Percentiles rank a stretch among this genome's conserved stretches.
phyloP scores from a whole-genome alignment of 768 basidiomycete species.

The Collybia nuda region DNA sequence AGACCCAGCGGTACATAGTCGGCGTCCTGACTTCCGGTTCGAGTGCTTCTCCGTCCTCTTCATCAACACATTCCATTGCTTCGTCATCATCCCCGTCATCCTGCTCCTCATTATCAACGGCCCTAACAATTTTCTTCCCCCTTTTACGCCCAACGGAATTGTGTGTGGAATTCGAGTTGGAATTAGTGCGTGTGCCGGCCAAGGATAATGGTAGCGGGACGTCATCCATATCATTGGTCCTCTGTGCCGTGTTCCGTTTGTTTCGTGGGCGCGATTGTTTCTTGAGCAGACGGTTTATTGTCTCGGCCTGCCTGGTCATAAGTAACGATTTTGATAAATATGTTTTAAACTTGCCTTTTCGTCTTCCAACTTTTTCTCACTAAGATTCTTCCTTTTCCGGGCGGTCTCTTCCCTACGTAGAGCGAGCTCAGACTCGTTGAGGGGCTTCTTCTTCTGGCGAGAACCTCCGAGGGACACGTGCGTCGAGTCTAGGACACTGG shows the following conservation, averaged over 20 bases:
- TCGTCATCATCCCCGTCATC: slow-evolving; percentile 44
- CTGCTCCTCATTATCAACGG: slow-evolving; percentile 20
- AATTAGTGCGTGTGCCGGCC: slow-evolving; percentile 22
- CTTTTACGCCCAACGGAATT: slow-evolving; percentile 4
- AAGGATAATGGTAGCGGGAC: slow-evolving; percentile 18
- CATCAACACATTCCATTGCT: slow-evolving; percentile 36
- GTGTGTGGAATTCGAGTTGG: slow-evolving; percentile 16
- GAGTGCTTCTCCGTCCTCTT: slow-evolving; percentile 29
- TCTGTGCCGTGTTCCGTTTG: slow-evolving; percentile 55
- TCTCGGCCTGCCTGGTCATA: slow-evolving; percentile 58
- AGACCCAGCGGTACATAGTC: slow-evolving; percentile 74
- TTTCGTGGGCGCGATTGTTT: slow-evolving; percentile 74
- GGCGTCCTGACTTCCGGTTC: slow-evolving; percentile 32
- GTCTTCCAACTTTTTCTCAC: slow-evolving; percentile 82
- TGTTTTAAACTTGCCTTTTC: slow-evolving; percentile 58
- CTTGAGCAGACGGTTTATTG: slow-evolving; percentile 85
- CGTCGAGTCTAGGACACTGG: slow-evolving; percentile 64
- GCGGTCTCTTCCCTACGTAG: slow-evolving; percentile 75
- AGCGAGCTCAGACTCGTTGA: slow-evolving; percentile 20
- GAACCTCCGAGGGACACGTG: slow-evolving; percentile 57
- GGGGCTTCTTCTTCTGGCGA: slow-evolving; percentile 19
- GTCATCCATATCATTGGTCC: slow-evolving; percentile 17
- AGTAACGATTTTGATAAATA: too few relatives aligned
- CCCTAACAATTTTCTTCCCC: slow-evolving; percentile 5
- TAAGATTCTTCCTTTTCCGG: slow-evolving; percentile 75